Evolutionary conservation across 345 rosid genomes (phyloP).

Genomic region (Eucalyptus sideroxylon): DNA sequence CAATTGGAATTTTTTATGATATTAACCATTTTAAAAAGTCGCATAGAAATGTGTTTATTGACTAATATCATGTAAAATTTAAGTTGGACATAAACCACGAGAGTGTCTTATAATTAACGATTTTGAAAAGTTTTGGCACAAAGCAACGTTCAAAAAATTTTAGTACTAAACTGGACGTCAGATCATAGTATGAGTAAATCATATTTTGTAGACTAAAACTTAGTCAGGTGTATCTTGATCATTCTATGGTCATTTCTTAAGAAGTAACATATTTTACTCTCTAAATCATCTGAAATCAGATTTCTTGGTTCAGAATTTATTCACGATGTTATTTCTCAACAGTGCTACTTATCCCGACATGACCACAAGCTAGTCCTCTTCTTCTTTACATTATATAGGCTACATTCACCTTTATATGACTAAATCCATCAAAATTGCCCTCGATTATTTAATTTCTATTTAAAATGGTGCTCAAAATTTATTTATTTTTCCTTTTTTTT

Average conservation of each 20-base stretch:
- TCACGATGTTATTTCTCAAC: background rate
- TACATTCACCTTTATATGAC: no score
- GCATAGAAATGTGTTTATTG: rapidly evolving
- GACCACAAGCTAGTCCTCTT: background rate
- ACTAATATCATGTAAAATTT: background rate
- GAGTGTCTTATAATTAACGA: background rate
- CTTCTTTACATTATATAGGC: background rate
- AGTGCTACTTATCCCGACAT: background rate
- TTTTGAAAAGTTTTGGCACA: background rate
- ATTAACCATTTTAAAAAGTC: no score
- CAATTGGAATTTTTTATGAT: no score
- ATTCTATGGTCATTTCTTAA: background rate
- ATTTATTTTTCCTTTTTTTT: background rate
- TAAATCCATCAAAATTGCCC: background rate
- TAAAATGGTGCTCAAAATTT: background rate
- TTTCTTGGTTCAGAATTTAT: no score
- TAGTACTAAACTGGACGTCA: background rate
- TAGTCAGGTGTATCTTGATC: background rate
- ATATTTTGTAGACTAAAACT: background rate
- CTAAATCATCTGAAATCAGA: background rate
- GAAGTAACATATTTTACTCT: background rate
- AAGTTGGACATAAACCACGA: no score
- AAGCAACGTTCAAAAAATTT: rapidly evolving
- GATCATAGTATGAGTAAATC: background rate
- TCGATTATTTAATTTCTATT: background rate